Conservation (phyloP, 225 moss, liverwort and hornwort genomes). For the Straminergon stramineum region DNA sequence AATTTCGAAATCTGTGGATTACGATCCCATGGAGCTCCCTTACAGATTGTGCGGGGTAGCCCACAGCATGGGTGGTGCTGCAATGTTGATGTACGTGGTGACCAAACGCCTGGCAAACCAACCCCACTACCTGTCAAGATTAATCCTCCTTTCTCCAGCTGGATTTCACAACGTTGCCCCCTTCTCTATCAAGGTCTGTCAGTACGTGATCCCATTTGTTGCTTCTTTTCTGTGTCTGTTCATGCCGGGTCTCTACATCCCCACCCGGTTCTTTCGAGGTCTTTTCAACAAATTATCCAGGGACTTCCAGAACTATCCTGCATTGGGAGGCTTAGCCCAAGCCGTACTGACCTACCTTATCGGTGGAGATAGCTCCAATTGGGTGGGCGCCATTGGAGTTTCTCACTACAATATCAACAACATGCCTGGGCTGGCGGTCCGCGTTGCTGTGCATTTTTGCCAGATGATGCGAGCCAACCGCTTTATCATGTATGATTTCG, state of each 20-base stretch:
- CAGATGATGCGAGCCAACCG: constrained; percentile 63
- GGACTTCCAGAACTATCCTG: constrained; percentile 92
- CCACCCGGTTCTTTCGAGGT: constrained; percentile 76
- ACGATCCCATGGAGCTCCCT: constrained; percentile 30
- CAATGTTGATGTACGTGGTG: constrained; percentile 77
- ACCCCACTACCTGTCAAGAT: constrained; percentile 66
- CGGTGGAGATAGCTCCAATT: constrained; percentile 89
- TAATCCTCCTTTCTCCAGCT: constrained; percentile 82
- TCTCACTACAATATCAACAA: constrained; percentile 91
- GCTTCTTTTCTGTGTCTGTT: constrained; percentile 45
- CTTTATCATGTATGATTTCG: constrained; percentile 64
- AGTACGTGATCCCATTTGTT: constrained; percentile 24
- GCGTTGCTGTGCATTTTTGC: constrained; percentile 59
- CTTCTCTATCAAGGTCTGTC: not conserved
- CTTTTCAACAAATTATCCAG: constrained; percentile 85
- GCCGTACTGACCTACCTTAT: constrained; percentile 54
- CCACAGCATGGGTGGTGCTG: constrained; percentile 82
- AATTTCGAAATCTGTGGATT: constrained; percentile 22
- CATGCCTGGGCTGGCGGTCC: constrained; percentile 82
- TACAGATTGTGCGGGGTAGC: constrained; percentile 80
- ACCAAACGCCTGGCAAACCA: constrained; percentile 48
- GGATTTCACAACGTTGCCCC: constrained; percentile 75
- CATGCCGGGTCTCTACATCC: constrained; percentile 81
- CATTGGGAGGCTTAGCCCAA: constrained; percentile 72
- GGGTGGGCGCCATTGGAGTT: constrained; percentile 80